phyloP scores from a whole-genome alignment of 495 filamentous ascomycete species.

The Collariella sp. region DNA sequence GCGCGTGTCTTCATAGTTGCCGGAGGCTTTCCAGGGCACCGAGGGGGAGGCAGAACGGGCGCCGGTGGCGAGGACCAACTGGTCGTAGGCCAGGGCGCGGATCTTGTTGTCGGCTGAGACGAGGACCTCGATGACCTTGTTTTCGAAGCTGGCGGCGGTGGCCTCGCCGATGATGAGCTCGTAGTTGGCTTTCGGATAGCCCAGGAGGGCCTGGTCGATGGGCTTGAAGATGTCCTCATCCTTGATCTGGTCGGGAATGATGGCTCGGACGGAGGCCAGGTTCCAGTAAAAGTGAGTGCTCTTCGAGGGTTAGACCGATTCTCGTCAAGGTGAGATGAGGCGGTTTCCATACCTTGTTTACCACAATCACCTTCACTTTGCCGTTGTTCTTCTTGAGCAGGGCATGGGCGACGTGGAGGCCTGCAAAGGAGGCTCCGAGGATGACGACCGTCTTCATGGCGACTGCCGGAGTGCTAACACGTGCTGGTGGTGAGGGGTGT shows the following conservation, averaged over 20 bases:
- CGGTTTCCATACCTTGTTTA: conserved; percentile 37
- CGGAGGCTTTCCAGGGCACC: conserved; percentile 38
- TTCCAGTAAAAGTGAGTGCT: conserved; percentile 52
- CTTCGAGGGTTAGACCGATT: conserved; percentile 14
- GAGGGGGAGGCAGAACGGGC: conserved; percentile 54
- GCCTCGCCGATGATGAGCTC: conserved; percentile 39
- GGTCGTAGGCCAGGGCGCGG: conserved; percentile 53
- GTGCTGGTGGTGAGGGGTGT: conserved; percentile 8
- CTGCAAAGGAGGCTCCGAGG: conserved; percentile 46
- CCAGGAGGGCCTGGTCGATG: conserved; percentile 31
- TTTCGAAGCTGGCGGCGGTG: conserved; percentile 25
- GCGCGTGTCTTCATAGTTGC: conserved; percentile 30
- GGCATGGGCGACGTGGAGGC: conserved; percentile 44
- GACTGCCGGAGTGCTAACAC: not conserved
- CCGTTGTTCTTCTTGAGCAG: conserved; percentile 41
- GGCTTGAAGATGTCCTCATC: conserved; percentile 41
- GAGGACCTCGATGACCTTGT: conserved; percentile 51
- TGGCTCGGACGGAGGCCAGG: conserved; percentile 45
- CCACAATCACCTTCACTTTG: conserved; percentile 39
- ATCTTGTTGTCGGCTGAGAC: conserved; percentile 20
- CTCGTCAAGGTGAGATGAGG: too few relatives aligned
- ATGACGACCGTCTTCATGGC: conserved; percentile 43
- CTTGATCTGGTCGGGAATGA: conserved; percentile 42
- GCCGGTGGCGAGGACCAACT: conserved; percentile 84
- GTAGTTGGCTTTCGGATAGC: conserved; percentile 31